phyloP scores from a whole-genome alignment of 23 red algal species.

The Cyanidioschyzon merolae region DNA sequence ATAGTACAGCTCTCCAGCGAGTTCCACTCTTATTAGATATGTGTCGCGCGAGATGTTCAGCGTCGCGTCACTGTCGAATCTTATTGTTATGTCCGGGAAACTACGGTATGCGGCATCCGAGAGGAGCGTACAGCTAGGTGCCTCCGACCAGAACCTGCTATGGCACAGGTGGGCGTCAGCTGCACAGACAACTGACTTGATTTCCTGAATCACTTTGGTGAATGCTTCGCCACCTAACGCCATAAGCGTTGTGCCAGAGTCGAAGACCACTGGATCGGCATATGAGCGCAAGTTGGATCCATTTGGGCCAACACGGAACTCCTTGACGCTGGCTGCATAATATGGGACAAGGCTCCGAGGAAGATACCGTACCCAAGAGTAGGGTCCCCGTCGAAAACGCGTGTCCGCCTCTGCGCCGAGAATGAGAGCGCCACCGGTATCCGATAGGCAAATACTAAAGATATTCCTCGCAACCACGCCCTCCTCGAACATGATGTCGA shows the following conservation, averaged over 20 bases:
- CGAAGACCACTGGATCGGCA: not conserved
- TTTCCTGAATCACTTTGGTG: not conserved
- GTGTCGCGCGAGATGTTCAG: not conserved
- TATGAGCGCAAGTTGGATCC: not conserved
- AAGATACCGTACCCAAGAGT: not conserved
- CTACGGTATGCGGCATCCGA: not conserved
- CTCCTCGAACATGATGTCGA: constrained; percentile 44
- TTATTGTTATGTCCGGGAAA: not conserved
- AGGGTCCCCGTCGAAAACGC: constrained; percentile 9
- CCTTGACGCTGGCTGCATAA: not conserved
- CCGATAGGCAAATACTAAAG: constrained; percentile 79
- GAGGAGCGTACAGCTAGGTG: not conserved
- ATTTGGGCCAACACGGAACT: not conserved
- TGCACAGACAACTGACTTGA: not conserved
- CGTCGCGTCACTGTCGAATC: not conserved
- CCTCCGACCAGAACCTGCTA: not conserved
- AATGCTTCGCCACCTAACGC: not conserved
- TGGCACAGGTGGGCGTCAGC: not conserved
- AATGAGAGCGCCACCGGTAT: constrained; percentile 52
- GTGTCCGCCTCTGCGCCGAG: constrained; percentile 42
- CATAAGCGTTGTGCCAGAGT: not conserved
- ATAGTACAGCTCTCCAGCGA: not conserved
- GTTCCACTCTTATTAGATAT: constrained; percentile 3
- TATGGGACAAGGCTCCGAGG: not conserved
- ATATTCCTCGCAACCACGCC: constrained; percentile 44